Evolutionary conservation across 176 grass and related monocot species (phyloP).

Genomic region (Cenchrus americanus): DNA sequence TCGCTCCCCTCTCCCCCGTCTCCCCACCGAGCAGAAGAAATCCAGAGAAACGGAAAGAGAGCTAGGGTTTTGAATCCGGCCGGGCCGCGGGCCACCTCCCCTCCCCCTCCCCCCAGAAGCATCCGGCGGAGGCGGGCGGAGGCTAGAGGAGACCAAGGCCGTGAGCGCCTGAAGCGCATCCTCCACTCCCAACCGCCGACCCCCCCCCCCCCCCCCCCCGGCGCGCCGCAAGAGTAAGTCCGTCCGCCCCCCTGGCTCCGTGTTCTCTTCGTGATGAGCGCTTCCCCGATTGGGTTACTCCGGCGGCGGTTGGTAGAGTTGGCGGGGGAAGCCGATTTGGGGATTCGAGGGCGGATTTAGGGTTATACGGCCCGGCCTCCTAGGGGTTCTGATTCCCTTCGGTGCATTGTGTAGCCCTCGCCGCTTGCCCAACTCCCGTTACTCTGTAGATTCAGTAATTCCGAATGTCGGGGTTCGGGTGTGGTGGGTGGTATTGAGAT

Average conservation of each 20-base stretch:
- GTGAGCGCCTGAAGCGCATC: neutral
- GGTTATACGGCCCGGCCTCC: neutral
- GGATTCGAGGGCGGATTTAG: neutral
- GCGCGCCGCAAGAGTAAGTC: conserved; percentile 22
- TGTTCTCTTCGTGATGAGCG: neutral
- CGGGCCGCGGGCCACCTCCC: neutral
- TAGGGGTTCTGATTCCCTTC: neutral
- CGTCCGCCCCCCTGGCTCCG: neutral
- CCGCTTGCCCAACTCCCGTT: neutral
- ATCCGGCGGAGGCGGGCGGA: neutral
- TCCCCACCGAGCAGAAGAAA: neutral
- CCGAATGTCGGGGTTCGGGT: neutral
- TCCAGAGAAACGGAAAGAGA: neutral
- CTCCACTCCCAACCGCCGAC: neutral
- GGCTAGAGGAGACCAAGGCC: neutral
- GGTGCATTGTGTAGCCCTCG: neutral
- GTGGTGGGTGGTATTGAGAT: neutral
- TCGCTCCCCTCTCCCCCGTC: neutral
- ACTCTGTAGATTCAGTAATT: neutral
- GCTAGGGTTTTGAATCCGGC: conserved; percentile 36
- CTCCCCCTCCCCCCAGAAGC: neutral
- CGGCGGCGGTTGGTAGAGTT: neutral
- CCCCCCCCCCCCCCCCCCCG: neutral
- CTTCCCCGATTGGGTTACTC: neutral
- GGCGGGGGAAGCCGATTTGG: neutral